A percentile compares a stretch with the other conserved stretches of the same genome.
Conservation (phyloP, 768 basidiomycete genomes). For the Termitomyces sp. region DNA sequence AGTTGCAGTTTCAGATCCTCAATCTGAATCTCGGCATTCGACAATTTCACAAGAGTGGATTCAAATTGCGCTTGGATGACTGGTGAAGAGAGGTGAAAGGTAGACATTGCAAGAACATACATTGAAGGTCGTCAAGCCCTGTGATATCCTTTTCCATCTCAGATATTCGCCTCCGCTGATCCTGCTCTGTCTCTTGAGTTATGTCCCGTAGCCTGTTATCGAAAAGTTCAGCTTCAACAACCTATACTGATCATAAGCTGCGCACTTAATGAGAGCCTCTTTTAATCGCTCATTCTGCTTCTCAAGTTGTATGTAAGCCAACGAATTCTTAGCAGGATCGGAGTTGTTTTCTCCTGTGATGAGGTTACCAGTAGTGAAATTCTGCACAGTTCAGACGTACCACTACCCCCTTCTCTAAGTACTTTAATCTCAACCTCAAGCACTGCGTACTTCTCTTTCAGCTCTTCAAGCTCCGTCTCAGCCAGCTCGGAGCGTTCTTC, state of each 20-base stretch:
- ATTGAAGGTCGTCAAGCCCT: conserved; percentile 72
- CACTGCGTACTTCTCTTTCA: conserved; percentile 72
- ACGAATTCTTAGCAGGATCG: conserved; percentile 43
- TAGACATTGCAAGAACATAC: conserved; percentile 29
- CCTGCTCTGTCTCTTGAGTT: conserved; percentile 81
- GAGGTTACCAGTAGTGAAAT: not conserved
- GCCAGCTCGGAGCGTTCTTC: conserved; percentile 86
- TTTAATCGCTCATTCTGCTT: conserved; percentile 95
- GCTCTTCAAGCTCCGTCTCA: conserved; percentile 70
- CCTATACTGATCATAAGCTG: not conserved
- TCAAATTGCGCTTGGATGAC: conserved; percentile 67
- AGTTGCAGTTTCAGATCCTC: conserved; percentile 92
- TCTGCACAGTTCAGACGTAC: conserved; percentile 11
- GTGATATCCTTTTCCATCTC: conserved; percentile 90
- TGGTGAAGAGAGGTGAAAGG: not conserved
- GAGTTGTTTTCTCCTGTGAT: conserved; percentile 15
- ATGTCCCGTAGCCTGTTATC: conserved; percentile 76
- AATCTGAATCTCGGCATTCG: conserved; percentile 86
- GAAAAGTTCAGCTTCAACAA: not conserved
- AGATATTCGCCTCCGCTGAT: conserved; percentile 69
- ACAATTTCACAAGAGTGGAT: conserved; percentile 67
- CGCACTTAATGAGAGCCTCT: conserved; percentile 82
- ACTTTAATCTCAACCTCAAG: conserved; percentile 82
- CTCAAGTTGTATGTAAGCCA: conserved; percentile 82
- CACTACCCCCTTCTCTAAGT: conserved; percentile 50